These are phyloP conservation scores for Lanmaoa rubissima DNA, from an alignment of 768 basidiomycete species.

Conservation along the genomic window DNA sequence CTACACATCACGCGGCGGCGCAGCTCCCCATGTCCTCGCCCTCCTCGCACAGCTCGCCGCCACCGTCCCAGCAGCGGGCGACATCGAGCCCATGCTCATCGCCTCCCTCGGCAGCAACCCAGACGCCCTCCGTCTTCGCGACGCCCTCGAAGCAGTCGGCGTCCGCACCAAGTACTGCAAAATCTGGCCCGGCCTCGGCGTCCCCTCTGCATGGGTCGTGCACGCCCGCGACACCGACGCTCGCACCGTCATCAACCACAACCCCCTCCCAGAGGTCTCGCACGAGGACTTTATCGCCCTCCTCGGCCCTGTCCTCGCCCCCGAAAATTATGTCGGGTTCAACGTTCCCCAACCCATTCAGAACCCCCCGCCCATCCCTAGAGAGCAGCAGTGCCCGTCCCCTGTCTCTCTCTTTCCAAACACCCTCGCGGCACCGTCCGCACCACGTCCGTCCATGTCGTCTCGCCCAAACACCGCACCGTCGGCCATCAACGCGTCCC, in stretches of 20 bases:
- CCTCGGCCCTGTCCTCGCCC: slow-evolving; percentile 76
- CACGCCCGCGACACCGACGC: slow-evolving; percentile 66
- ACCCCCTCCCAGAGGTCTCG: slow-evolving; percentile 81
- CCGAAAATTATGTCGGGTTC: slow-evolving; percentile 64
- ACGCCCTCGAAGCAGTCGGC: slow-evolving; percentile 63
- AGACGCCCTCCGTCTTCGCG: slow-evolving; percentile 61
- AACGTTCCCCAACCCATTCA: slow-evolving; percentile 18
- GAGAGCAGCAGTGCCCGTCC: slow-evolving; percentile 23
- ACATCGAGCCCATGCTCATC: slow-evolving; percentile 56
- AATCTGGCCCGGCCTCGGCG: slow-evolving; percentile 65
- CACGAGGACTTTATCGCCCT: slow-evolving; percentile 84
- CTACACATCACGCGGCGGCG: slow-evolving; percentile 63
- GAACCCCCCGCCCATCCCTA: slow-evolving; percentile 15
- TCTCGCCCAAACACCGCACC: slow-evolving; percentile 33
- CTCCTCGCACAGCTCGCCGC: slow-evolving; percentile 64
- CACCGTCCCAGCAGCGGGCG: slow-evolving; percentile 26
- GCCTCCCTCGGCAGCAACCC: slow-evolving; percentile 73
- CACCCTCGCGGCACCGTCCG: slow-evolving; percentile 17
- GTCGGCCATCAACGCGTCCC: slow-evolving; percentile 21
- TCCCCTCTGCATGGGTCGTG: slow-evolving; percentile 81
- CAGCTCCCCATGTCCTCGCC: slow-evolving; percentile 67
- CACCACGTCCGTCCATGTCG: slow-evolving; percentile 36
- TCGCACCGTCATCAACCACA: slow-evolving; percentile 80
- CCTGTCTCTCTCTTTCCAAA: slow-evolving; percentile 33
- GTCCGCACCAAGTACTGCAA: slow-evolving; percentile 74